Evolutionary conservation across 352 stramenopile genomes (phyloP).

Genomic region (Thalassiosira livingstoniorum): DNA sequence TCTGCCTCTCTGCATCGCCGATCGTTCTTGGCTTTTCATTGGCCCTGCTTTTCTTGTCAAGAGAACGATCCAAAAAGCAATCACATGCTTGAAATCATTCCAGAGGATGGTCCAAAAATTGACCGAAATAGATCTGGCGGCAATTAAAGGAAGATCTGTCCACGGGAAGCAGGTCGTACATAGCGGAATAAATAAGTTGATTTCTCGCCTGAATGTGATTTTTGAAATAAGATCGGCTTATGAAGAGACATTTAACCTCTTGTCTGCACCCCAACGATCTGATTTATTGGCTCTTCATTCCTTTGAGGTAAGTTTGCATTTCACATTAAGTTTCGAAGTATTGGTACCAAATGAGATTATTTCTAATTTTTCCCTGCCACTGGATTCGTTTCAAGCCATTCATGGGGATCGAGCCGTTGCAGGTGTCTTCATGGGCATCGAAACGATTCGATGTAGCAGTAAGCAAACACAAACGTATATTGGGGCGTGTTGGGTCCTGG

Average conservation of each 20-base stretch:
- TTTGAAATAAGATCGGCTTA: constrained; percentile 88
- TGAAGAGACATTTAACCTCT: constrained; percentile 88
- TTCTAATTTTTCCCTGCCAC: too few relatives aligned
- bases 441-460: constrained; percentile 8
- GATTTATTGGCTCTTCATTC: not conserved
- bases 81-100: not conserved
- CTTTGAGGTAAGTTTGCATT: constrained; percentile 28
- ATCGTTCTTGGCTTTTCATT: constrained; percentile 3
- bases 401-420: constrained; percentile 10
- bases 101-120: constrained; percentile 70
- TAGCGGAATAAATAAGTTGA: constrained; percentile 64
- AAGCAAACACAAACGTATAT: constrained; percentile 52
- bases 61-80: not conserved
- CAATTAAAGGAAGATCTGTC: not conserved
- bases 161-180: not conserved
- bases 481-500: constrained; percentile 33
- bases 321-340: too few relatives aligned
- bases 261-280: constrained; percentile 50
- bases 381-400: too few relatives aligned
- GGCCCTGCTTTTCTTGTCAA: not conserved
- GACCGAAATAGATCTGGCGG: constrained; percentile 39
- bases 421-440: not conserved
- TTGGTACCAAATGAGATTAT: too few relatives aligned
- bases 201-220: constrained; percentile 87
- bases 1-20: not conserved